These are phyloP conservation scores for Ceratocystis diversiconidia DNA, from an alignment of 2,329 filamentous ascomycete genomes.

Conservation along the genomic window DNA sequence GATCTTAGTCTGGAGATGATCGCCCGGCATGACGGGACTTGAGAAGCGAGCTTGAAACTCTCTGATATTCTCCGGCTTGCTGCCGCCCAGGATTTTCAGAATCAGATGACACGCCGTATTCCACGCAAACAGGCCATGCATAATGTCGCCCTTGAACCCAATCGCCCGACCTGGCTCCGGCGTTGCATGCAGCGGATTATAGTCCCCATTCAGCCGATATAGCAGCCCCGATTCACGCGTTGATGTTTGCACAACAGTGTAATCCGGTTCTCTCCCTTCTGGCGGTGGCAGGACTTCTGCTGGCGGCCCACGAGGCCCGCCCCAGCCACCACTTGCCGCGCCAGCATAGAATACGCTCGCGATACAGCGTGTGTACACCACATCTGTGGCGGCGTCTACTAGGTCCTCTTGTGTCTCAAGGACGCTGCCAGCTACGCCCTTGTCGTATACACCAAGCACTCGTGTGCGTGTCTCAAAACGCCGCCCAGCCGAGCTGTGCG, in stretches of 20 bases:
- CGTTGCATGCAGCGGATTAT: constrained; percentile 82
- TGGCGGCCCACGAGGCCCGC: constrained; percentile 77
- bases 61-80: constrained; percentile 66
- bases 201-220: constrained; percentile 82
- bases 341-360: constrained; percentile 67
- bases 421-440: constrained; percentile 70
- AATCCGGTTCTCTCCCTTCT: constrained; percentile 55
- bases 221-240: constrained; percentile 57
- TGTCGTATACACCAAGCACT: constrained; percentile 78
- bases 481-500: constrained; percentile 52
- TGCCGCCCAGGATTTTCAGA: constrained; percentile 57
- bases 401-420: constrained; percentile 66
- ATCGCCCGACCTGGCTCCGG: constrained; percentile 76
- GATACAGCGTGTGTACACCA: constrained; percentile 42
- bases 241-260: constrained; percentile 54
- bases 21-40: constrained; percentile 67
- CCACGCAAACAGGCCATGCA: constrained; percentile 81
- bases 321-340: constrained; percentile 55
- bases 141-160: constrained; percentile 80
- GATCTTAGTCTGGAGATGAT: constrained; percentile 66
- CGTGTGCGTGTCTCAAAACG: constrained; percentile 65
- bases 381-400: constrained; percentile 48
- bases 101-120: constrained; percentile 64
- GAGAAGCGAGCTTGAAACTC: constrained; percentile 85
- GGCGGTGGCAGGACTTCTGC: constrained; percentile 67